These are phyloP conservation scores for Oxytropis ochrocephala DNA, from an alignment of 306 rosid genomes.

Conservation along the genomic window DNA sequence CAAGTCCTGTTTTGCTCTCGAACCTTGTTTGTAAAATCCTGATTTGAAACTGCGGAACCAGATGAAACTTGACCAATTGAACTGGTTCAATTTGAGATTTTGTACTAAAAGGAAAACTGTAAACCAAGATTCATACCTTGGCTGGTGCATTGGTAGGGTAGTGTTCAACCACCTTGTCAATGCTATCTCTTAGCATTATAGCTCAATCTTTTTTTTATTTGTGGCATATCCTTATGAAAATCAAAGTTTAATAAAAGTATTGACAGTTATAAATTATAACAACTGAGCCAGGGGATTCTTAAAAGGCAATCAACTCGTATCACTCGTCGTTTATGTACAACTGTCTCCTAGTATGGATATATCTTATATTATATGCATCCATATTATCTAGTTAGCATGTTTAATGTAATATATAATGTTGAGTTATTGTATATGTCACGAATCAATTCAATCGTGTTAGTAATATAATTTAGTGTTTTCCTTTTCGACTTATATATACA, in stretches of 20 bases:
- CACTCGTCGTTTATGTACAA: not conserved
- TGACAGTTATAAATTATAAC: not conserved
- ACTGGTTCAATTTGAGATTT: too few species aligned
- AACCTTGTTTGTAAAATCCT: not conserved
- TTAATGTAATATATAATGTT: not conserved
- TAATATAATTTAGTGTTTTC: not conserved
- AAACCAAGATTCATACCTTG: too few species aligned
- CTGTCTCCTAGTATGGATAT: not conserved
- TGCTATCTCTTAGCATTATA: not conserved
- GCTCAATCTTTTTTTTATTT: not conserved
- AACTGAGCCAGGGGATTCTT: conserved; percentile 1
- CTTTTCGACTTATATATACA: not conserved
- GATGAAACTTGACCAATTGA: too few species aligned
- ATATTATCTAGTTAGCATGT: not conserved
- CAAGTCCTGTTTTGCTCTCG: not conserved
- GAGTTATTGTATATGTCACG: not conserved
- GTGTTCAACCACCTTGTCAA: not conserved
- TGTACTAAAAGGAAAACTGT: too few species aligned
- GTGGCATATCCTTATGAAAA: not conserved
- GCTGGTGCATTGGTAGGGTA: not conserved
- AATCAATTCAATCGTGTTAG: conserved; percentile 2
- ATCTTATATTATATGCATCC: not conserved
- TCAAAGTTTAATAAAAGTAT: not conserved
- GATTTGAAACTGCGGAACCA: too few species aligned
- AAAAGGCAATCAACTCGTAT: not conserved